Percentiles rank a stretch among this genome's conserved stretches.
Evolutionary conservation across 495 filamentous ascomycete genomes (phyloP).

Genomic region (Xylaria cubensis): DNA sequence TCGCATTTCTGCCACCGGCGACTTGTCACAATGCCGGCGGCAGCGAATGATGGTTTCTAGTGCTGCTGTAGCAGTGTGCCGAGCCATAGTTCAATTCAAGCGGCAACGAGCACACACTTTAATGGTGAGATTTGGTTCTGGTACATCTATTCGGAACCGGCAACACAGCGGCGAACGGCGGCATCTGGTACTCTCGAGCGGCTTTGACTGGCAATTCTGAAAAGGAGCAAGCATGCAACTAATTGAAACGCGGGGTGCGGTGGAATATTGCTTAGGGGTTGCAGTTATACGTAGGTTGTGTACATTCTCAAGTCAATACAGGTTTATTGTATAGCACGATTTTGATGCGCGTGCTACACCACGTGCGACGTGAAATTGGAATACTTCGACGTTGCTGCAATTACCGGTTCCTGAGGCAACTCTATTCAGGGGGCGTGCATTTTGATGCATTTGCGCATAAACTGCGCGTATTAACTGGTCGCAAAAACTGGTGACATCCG

Average conservation of each 20-base stretch:
- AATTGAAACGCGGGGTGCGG: neutral
- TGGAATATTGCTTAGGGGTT: neutral
- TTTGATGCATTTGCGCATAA: conserved; percentile 11
- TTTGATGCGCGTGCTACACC: neutral
- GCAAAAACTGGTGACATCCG: conserved; percentile 3
- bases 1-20: conserved; percentile 15
- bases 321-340: neutral
- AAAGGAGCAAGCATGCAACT: neutral
- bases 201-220: neutral
- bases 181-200: neutral
- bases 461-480: neutral
- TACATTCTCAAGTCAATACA: neutral
- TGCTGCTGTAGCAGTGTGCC: neutral
- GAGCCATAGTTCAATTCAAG: neutral
- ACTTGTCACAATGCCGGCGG: conserved; percentile 16
- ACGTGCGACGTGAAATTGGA: neutral
- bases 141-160: neutral
- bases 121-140: conserved; percentile 2
- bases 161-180: neutral
- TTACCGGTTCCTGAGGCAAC: conserved; percentile 17
- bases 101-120: conserved; percentile 1
- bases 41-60: neutral
- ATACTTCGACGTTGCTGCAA: conserved; percentile 15
- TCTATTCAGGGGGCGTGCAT: conserved; percentile 5
- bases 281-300: neutral